phyloP scores from a whole-genome alignment of 345 rosid species.

The Eucalyptus erythrocorys region DNA sequence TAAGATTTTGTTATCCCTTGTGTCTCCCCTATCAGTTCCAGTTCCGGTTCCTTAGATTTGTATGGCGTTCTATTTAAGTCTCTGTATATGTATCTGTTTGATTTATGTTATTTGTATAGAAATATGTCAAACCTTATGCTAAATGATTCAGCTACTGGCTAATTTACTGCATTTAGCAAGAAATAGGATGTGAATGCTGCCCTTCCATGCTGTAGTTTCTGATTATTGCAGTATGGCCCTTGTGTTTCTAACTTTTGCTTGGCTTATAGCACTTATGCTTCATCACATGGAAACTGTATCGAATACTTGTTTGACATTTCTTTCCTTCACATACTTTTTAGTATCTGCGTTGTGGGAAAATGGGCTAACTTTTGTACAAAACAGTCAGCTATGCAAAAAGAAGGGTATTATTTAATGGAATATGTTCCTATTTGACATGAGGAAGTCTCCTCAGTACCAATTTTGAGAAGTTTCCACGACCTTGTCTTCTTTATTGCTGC shows the following conservation, averaged over 20 bases:
- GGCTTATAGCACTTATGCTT: background rate
- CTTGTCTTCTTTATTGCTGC: background rate
- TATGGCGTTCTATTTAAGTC: background rate
- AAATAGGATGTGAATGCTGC: background rate
- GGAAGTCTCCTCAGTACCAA: background rate
- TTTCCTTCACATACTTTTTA: background rate
- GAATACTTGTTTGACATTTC: background rate
- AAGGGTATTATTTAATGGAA: background rate
- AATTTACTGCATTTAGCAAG: background rate
- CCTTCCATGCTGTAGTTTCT: background rate
- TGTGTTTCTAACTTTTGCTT: background rate
- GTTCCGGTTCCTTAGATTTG: background rate
- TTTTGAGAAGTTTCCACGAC: background rate
- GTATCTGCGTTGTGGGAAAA: background rate
- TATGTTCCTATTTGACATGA: background rate
- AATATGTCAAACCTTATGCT: background rate
- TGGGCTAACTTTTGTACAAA: background rate
- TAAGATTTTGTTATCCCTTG: conserved; percentile 5
- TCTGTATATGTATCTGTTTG: background rate
- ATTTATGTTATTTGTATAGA: background rate
- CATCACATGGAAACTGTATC: background rate
- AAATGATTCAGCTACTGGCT: background rate
- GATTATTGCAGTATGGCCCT: background rate
- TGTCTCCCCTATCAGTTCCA: background rate
- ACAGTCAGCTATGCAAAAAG: background rate